Base-by-base conservation (phyloP, 805 yeast genomes). In the Ogataea minuta region DNA sequence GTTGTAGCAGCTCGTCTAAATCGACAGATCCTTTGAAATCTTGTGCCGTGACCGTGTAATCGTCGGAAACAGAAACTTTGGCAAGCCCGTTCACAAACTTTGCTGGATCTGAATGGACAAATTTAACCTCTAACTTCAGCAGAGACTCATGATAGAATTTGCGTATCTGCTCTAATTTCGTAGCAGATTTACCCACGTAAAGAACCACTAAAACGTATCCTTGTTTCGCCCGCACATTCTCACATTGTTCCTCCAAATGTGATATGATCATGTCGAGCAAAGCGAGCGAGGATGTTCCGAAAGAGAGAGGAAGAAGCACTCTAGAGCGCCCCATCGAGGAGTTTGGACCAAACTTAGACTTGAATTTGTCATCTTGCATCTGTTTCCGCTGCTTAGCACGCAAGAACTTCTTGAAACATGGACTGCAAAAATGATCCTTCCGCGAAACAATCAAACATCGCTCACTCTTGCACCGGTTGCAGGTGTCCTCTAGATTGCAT, bases 321-420 rank as follows among this genome's bases (percentile, higher is more conserved):
- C 63, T 72, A 12, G 74, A 77, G 2, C 57, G 45, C 41, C 10
- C 49, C 36, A 23, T 56, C 62, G 10, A 30, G 3, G 43, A 36
- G 12, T 65, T 64, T 1, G 63, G 62, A 10, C 76, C 77, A 51
- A 67, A 88, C 52, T 80, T 74, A 15, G 84, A 90, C 54, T 86
- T 84, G 63, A 74, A 89, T 39, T 71, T 76, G 10, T 84, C 89
- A 47, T 72, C 76, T 57, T 66, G 70, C 88, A 91, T 79, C 54
- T 74, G 84, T 54, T 83, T 84, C 45, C 95, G 70, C 60, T 86
- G 89, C 59, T 90, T 90, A 16, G 86, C 81, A 41, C 82, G 71
- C 25, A 90, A 69, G 56, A 87, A 90, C 43, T 79, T 71, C 14
- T 74, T 56, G 51, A 87, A 91, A 60, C 98, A 90, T 2, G 46